Evolutionary conservation across 129 eudicot genomes (phyloP).

Genomic region (Helianthus annuus): DNA sequence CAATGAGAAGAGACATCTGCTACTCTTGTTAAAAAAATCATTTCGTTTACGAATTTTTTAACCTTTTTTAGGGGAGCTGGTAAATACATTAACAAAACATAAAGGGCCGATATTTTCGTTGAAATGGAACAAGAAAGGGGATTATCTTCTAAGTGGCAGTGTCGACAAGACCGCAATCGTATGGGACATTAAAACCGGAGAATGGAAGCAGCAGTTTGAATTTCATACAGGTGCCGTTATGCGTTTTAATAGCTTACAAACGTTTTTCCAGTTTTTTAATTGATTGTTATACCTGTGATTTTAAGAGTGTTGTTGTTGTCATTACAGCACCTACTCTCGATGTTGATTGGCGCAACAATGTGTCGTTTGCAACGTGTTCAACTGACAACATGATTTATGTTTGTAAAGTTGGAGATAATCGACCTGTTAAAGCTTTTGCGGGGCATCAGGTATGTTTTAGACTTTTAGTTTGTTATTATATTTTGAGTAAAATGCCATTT

Average conservation of each 20-base stretch:
- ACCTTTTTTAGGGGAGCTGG: conserved; percentile 57
- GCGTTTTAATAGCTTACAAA: not conserved
- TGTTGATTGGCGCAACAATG: conserved; percentile 95
- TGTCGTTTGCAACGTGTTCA: conserved; percentile 94
- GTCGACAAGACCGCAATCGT: conserved; percentile 95
- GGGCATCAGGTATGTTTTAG: conserved; percentile 71
- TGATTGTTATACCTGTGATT: not conserved
- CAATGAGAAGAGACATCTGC: not conserved
- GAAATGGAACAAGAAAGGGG: conserved; percentile 98
- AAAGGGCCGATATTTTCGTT: conserved; percentile 92
- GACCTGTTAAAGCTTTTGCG: conserved; percentile 67
- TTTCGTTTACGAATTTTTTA: not conserved
- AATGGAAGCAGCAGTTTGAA: conserved; percentile 94
- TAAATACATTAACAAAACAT: conserved; percentile 76
- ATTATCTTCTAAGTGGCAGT: conserved; percentile 94
- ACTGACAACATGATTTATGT: conserved; percentile 92
- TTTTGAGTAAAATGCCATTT: too few relatives aligned
- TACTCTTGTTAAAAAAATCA: not conserved
- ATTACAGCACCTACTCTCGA: conserved; percentile 88
- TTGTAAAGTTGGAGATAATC: conserved; percentile 93
- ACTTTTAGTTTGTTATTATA: not conserved
- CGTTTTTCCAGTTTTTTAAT: not conserved
- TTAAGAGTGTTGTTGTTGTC: not conserved
- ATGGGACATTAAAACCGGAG: conserved; percentile 90
- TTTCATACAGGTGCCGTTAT: conserved; percentile 66